Percentiles rank a stretch among this genome's conserved stretches.
phyloP scores from a whole-genome alignment of 2,329 filamentous ascomycete species.

The Elsinoe fawcettii region DNA sequence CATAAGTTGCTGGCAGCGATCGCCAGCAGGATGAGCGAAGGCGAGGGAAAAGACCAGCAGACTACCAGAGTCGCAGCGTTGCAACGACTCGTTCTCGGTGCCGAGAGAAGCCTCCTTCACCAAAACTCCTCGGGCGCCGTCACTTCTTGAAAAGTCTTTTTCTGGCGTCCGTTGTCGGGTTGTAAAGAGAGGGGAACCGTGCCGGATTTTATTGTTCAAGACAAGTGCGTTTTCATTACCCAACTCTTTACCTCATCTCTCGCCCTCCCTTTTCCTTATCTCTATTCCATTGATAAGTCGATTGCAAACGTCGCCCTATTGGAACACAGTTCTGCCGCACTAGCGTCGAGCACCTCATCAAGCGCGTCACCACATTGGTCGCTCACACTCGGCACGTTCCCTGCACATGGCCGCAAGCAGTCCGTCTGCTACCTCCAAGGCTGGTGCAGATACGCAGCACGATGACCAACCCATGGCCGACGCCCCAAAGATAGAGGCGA shows the following conservation, averaged over 20 bases:
- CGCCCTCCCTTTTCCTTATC: slow-evolving; percentile 27
- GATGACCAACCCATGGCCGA: slow-evolving; percentile 30
- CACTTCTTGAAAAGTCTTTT: neutral
- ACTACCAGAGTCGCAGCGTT: neutral
- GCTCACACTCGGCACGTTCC: slow-evolving; percentile 28
- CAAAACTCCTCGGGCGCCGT: neutral
- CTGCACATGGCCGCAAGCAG: slow-evolving; percentile 44
- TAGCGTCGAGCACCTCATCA: slow-evolving; percentile 12
- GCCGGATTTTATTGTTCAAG: slow-evolving; percentile 17
- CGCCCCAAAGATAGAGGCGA: slow-evolving; percentile 39
- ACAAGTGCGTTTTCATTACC: slow-evolving; percentile 37
- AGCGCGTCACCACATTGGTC: slow-evolving; percentile 20
- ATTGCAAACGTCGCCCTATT: slow-evolving; percentile 25
- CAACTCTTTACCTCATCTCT: slow-evolving; percentile 42
- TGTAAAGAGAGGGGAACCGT: slow-evolving; percentile 3
- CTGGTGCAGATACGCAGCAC: slow-evolving; percentile 1
- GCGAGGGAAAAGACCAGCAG: neutral
- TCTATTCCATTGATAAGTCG: slow-evolving; percentile 21
- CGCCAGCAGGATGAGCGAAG: neutral
- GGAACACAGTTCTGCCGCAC: slow-evolving; percentile 18
- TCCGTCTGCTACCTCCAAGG: slow-evolving; percentile 27
- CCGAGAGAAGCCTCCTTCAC: neutral
- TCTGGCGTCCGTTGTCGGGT: slow-evolving; percentile 10
- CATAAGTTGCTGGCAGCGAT: neutral
- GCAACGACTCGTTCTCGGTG: neutral